These are phyloP conservation scores for Cicer judaicum DNA, from an alignment of 306 rosid species.

Conservation along the genomic window DNA sequence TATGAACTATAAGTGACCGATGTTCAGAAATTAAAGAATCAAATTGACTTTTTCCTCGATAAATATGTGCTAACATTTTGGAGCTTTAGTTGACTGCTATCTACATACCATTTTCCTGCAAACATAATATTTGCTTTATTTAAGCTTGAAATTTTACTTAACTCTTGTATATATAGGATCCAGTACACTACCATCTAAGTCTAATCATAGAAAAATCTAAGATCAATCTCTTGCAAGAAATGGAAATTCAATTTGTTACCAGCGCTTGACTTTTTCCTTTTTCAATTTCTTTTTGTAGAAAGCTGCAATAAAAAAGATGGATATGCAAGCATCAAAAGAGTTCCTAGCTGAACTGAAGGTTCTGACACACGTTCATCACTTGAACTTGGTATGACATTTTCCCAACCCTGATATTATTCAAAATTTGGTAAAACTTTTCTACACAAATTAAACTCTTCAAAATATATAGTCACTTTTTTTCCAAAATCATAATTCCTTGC, in stretches of 20 bases:
- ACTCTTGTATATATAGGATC: background rate
- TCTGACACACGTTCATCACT: constrained; percentile 79
- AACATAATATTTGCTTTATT: background rate
- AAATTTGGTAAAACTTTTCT: background rate
- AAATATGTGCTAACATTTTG: constrained; percentile 9
- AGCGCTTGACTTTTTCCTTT: constrained; percentile 14
- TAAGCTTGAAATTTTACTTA: constrained; percentile 2
- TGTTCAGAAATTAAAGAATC: no score
- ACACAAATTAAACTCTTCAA: no score
- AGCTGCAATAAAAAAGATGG: constrained; percentile 85
- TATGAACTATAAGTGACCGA: no score
- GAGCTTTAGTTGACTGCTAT: constrained; percentile 27
- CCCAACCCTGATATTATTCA: background rate
- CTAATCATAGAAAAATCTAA: background rate
- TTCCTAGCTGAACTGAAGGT: constrained; percentile 74
- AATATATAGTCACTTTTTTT: constrained; percentile 14
- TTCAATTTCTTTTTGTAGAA: constrained; percentile 47
- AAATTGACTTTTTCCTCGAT: no score
- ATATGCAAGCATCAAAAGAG: constrained; percentile 81
- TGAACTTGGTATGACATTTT: constrained; percentile 68
- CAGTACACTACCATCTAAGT: background rate
- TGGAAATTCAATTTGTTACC: constrained; percentile 20
- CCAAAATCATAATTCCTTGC: constrained; percentile 36
- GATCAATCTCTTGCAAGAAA: constrained; percentile 16
- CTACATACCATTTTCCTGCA: background rate